A percentile compares a stretch with the other conserved stretches of the same genome.
Conservation (phyloP, 768 basidiomycete genomes). For the Podaxis sp. region DNA sequence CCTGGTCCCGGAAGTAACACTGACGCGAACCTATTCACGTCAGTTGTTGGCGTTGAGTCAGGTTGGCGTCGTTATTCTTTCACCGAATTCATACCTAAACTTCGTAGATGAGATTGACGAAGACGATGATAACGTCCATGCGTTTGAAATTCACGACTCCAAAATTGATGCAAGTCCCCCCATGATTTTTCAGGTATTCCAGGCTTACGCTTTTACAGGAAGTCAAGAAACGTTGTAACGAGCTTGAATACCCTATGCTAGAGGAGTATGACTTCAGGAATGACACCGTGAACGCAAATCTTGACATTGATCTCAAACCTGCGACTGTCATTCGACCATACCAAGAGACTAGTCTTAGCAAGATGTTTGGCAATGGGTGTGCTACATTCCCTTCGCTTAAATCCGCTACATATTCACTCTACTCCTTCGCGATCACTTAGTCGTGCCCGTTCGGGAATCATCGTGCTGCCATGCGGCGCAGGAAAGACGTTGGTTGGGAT, state of each 20-base stretch:
- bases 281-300: constrained; percentile 91
- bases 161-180: constrained; percentile 79
- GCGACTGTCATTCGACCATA: constrained; percentile 97
- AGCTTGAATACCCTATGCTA: constrained; percentile 95
- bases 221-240: constrained; percentile 95
- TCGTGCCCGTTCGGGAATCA: constrained; percentile 96
- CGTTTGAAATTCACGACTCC: constrained; percentile 91
- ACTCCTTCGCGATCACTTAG: constrained; percentile 32
- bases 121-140: constrained; percentile 95
- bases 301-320: constrained; percentile 98
- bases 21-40: constrained; percentile 85
- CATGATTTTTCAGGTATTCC: not conserved
- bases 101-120: constrained; percentile 89
- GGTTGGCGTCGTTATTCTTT: constrained; percentile 40
- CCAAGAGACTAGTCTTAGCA: constrained; percentile 96
- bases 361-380: constrained; percentile 99
- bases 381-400: constrained; percentile 16
- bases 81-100: not conserved
- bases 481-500: constrained; percentile 99
- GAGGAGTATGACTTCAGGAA: constrained; percentile 99
- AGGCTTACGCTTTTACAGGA: constrained; percentile 44
- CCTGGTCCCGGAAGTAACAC: constrained; percentile 23
- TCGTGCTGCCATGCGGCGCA: constrained; percentile 96
- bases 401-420: not conserved
- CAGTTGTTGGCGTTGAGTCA: constrained; percentile 91